These are phyloP conservation scores for Marchantia polymorpha DNA, from an alignment of 225 moss, liverwort and hornwort genomes.

Conservation along the genomic window DNA sequence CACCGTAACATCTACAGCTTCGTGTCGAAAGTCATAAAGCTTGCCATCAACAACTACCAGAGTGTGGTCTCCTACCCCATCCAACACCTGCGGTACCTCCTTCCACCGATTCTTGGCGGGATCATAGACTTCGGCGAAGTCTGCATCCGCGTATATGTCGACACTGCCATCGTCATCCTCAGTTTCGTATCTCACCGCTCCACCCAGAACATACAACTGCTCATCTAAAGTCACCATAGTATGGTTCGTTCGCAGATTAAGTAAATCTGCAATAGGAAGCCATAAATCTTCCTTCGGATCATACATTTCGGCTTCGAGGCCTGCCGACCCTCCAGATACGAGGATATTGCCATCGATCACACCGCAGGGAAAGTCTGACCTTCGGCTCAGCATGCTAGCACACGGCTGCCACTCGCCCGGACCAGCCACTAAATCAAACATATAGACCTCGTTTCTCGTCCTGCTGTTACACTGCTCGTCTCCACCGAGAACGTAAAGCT, in stretches of 20 bases:
- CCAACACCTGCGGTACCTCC: slow-evolving; percentile 14
- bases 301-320: slow-evolving; percentile 17
- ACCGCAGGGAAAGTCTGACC: slow-evolving; percentile 18
- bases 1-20: slow-evolving; percentile 9
- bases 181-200: slow-evolving; percentile 11
- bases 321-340: slow-evolving; percentile 17
- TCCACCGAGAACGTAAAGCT: slow-evolving; percentile 19
- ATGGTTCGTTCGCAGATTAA: slow-evolving; percentile 2
- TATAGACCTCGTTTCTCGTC: slow-evolving; percentile 20
- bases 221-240: slow-evolving; percentile 16
- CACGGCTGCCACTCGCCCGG: slow-evolving; percentile 15
- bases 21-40: slow-evolving; percentile 19
- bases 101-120: slow-evolving; percentile 8
- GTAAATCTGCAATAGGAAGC: slow-evolving; percentile 19
- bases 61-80: slow-evolving; percentile 16
- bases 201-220: slow-evolving; percentile 14
- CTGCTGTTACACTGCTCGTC: slow-evolving; percentile 9
- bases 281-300: slow-evolving; percentile 15
- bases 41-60: slow-evolving; percentile 23
- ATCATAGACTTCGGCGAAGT: slow-evolving; percentile 21
- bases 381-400: slow-evolving; percentile 24
- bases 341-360: slow-evolving; percentile 14
- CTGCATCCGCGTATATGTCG: slow-evolving; percentile 18
- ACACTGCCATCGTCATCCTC: slow-evolving; percentile 12
- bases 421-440: slow-evolving; percentile 20